Evolutionary conservation across 108 stramenopile species (phyloP), one percentile per base, ranked within the genome.

Genomic region (Cyclostephanos invisitatus): DNA sequence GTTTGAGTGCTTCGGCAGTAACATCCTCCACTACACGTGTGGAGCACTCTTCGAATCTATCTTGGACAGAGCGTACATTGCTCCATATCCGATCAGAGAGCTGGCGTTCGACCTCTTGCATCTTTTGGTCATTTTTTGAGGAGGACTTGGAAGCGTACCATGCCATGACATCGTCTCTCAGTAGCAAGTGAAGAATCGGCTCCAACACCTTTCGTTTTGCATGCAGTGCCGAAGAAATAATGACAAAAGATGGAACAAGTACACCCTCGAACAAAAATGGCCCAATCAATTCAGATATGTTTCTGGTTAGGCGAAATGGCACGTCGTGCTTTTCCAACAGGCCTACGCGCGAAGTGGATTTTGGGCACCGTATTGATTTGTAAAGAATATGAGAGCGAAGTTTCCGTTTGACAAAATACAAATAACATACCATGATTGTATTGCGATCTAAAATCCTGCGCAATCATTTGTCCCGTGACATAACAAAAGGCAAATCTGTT

Each of bases 251-350:
- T 35, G 84, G 81, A 28, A 89, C 56, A 59, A 92, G 90, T 12
- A 74, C 70, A 5, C 91, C 91, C 18, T 91, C 82, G 0, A 91
- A 50, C 50, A 90, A 59, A 54, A 87, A 74, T 32, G 88, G 82
- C 15, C 93, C 93, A 32, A 94, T 77, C 18, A 86, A 77, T 25
- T 69, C 76, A 7, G 74, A 53, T 9, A 94, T 75, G 47, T 91
- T 91, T 40, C 89, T 80, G 50, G 93, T 94, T 87, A 94, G 67
- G 15, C 93, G 80, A 70, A 91, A 94, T n/a, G 93, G 93, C 42
- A 94, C 72, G 12, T 66, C 61, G 22, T 67, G 83, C 9, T 65
- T 67, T 48, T 89, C 89, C 25, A 94, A 75, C 59, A 89, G 82
- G 0, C 92, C 86, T 74, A 51, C 8, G 2, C 15, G 12, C 21